Conservation (phyloP, 805 yeast species). For the Saccharomyces mikatae region DNA sequence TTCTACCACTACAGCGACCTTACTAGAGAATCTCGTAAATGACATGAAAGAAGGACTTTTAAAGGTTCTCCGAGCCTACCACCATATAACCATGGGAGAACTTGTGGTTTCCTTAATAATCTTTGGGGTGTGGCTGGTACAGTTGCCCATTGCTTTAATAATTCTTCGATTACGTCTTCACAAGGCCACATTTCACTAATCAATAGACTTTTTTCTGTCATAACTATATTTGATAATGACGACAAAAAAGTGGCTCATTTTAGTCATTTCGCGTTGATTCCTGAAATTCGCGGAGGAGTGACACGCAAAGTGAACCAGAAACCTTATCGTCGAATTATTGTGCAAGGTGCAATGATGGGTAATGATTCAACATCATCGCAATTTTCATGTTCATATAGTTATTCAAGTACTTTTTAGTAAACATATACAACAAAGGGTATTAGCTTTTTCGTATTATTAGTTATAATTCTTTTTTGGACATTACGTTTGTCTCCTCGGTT, state of each 20-base stretch:
- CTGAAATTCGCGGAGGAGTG: neutral
- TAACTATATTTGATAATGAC: neutral
- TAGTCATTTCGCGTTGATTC: neutral
- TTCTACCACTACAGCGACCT: neutral
- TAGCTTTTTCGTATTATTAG: neutral
- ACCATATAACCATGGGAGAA: conserved; percentile 36
- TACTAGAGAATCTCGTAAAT: conserved; percentile 14
- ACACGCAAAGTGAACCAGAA: neutral
- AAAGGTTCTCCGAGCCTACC: conserved; percentile 23
- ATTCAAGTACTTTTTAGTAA: neutral
- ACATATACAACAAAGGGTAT: neutral
- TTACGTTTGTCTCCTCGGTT: neutral
- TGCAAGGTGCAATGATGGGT: neutral
- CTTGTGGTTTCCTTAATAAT: conserved; percentile 39
- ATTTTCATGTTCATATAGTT: neutral
- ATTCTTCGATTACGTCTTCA: conserved; percentile 1
- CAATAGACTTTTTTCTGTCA: neutral
- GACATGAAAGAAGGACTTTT: conserved; percentile 22
- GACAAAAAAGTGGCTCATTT: neutral
- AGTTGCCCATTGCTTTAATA: conserved; percentile 34
- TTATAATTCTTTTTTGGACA: neutral
- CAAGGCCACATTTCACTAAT: neutral
- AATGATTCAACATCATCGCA: neutral
- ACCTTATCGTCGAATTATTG: neutral
- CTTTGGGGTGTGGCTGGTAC: conserved; percentile 42